Evolutionary conservation across 805 yeast species (phyloP).

Genomic region (Ogataea henricii): DNA sequence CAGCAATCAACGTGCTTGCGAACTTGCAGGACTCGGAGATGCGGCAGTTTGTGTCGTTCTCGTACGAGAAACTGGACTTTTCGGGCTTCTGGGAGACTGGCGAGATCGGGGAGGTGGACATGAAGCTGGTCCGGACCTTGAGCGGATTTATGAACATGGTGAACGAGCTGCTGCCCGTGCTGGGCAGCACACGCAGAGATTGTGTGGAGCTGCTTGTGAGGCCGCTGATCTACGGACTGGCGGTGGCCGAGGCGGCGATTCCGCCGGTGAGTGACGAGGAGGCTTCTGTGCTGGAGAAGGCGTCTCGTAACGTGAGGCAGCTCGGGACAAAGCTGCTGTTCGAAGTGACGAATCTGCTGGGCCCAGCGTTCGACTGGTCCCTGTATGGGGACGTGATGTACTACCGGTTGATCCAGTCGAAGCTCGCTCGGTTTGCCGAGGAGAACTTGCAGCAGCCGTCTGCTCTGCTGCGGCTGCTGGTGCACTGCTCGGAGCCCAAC

Average conservation of each 20-base stretch:
- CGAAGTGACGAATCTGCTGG: conserved; percentile 55
- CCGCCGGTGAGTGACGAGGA: neutral
- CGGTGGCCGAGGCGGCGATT: conserved; percentile 49
- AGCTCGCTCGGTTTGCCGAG: conserved; percentile 64
- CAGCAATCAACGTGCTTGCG: conserved; percentile 66
- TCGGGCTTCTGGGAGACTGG: conserved; percentile 33
- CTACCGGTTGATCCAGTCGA: conserved; percentile 56
- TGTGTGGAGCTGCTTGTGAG: conserved; percentile 52
- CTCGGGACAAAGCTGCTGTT: conserved; percentile 65
- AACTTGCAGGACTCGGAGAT: conserved; percentile 55
- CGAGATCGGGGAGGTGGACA: conserved; percentile 28
- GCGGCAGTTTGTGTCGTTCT: conserved; percentile 59
- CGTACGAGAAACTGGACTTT: conserved; percentile 54
- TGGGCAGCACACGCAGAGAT: conserved; percentile 58
- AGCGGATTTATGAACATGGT: conserved; percentile 68
- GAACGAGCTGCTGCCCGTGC: conserved; percentile 52
- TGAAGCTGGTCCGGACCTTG: conserved; percentile 47
- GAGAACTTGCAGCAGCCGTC: conserved; percentile 87
- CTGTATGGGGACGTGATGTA: conserved; percentile 53
- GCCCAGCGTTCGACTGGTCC: conserved; percentile 57
- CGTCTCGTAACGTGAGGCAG: conserved; percentile 63
- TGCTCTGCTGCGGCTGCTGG: conserved; percentile 65
- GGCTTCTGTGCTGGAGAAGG: conserved; percentile 36
- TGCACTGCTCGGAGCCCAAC: conserved; percentile 53
- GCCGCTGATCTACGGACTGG: conserved; percentile 59